Base-by-base conservation (phyloP, 441 rosid species). In the Biscutella laevigata region DNA sequence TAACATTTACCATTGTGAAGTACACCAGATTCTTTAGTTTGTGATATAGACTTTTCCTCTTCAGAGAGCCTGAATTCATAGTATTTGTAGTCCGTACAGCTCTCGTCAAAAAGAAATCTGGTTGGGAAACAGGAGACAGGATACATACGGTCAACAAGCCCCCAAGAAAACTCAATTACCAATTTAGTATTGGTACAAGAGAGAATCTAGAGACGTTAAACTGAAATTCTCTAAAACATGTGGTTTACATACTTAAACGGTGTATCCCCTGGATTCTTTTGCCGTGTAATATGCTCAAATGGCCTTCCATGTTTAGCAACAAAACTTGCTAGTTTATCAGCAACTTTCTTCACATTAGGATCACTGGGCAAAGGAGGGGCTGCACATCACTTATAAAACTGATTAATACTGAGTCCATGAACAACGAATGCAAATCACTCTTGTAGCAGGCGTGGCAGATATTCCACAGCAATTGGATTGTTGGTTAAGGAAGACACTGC, bases 381-480 rank as follows among this genome's bases (percentile, higher is more conserved):
- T 88, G 97, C 98, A 92, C 72, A 81, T 92, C 91, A 92, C 98
- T 88, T 82, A 92, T 57, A 92, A 88, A 92, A 92, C 92, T 75
- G 91, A 82, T 92, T 92, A 86, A 88, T 82, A 88, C 92, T 79
- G 54, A 83, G 86, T 74, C 81, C 91, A 85, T n/a, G n/a, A n/a
- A n/a, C n/a, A n/a, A n/a, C n/a, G n/a, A n/a, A n/a, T n/a, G n/a
- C n/a, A n/a, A n/a, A n/a, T n/a, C n/a, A n/a, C n/a, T n/a, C n/a
- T n/a, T n/a, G n/a, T n/a, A n/a, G n/a, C n/a, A n/a, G n/a, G n/a
- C n/a, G n/a, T 77, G 88, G 77, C 84, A 90, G 81, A 76, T 68
- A 85, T 72, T 80, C 90, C 86, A 82, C 86, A 83, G 79, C 84
- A 78, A 78, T 82, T 71, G 76, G 73, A 62, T 77, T 74, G 87